Evolutionary conservation across 2,329 filamentous ascomycete genomes (phyloP).

Genomic region (Dactylonectria macrodidyma): DNA sequence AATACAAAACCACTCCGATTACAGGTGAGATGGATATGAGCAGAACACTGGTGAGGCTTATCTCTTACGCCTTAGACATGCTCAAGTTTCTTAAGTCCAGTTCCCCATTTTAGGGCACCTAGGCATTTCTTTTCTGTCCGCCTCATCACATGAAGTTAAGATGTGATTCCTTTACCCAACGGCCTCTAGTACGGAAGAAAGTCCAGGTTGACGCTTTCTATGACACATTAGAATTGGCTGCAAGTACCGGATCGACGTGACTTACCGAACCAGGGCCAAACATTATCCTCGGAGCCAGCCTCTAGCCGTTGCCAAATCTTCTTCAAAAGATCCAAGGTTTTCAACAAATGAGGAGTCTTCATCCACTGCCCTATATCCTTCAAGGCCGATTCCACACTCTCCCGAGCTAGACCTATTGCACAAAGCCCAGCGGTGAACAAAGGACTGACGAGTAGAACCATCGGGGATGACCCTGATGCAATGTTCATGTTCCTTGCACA

Average conservation of each 20-base stretch:
- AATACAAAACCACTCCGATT: too few species aligned
- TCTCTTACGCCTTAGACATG: too few species aligned
- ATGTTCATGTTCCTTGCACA: conserved; percentile 29
- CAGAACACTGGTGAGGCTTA: too few species aligned
- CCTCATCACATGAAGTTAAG: too few species aligned
- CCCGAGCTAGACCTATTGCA: conserved; percentile 13
- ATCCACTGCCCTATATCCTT: conserved; percentile 34
- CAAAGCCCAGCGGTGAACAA: conserved; percentile 34
- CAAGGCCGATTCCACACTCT: conserved; percentile 19
- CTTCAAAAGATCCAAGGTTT: conserved; percentile 26
- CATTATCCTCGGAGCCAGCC: background rate
- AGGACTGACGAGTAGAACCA: conserved; percentile 30
- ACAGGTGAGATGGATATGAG: too few species aligned
- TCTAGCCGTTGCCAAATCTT: conserved; percentile 21
- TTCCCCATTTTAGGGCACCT: too few species aligned
- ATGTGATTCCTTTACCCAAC: too few species aligned
- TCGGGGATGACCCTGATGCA: conserved; percentile 22
- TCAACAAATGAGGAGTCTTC: conserved; percentile 33
- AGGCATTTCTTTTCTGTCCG: too few species aligned
- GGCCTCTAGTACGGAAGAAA: conserved; percentile 26
- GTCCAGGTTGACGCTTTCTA: conserved; percentile 26
- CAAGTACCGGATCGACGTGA: background rate
- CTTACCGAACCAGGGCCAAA: conserved; percentile 23
- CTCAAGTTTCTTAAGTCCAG: too few species aligned
- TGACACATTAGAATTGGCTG: background rate